phyloP scores from a whole-genome alignment of 2,329 filamentous ascomycete species.

The Zymoseptoria tritici region DNA sequence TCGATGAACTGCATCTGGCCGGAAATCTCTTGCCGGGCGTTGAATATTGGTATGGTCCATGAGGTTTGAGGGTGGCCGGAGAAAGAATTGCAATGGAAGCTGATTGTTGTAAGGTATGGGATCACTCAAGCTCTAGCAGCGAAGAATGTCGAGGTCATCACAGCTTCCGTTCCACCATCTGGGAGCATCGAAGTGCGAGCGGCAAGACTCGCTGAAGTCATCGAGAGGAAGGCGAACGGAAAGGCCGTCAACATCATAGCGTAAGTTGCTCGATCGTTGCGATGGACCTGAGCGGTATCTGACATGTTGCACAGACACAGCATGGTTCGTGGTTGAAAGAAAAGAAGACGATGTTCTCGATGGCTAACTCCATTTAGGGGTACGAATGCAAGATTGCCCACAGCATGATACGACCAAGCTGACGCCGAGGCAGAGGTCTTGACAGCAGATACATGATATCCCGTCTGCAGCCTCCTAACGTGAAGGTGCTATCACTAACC shows the following conservation, averaged over 20 bases:
- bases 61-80: neutral
- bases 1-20: conserved; percentile 48
- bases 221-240: conserved; percentile 46
- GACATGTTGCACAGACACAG: conserved; percentile 10
- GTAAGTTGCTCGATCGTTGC: conserved; percentile 33
- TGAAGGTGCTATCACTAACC: conserved; percentile 66
- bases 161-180: conserved; percentile 51
- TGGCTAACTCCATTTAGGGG: conserved; percentile 15
- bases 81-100: neutral
- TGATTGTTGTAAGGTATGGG: conserved; percentile 35
- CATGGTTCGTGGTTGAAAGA: conserved; percentile 10
- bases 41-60: conserved; percentile 46
- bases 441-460: conserved; percentile 60
- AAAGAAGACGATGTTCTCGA: too few species aligned
- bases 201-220: conserved; percentile 45
- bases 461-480: conserved; percentile 50
- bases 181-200: conserved; percentile 54
- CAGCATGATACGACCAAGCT: neutral
- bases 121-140: conserved; percentile 51
- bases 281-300: conserved; percentile 4
- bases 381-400: conserved; percentile 2
- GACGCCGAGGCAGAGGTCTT: conserved; percentile 43
- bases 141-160: conserved; percentile 55
- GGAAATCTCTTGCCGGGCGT: conserved; percentile 50
- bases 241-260: conserved; percentile 59